Evolutionary conservation across 805 yeast species (phyloP).

Genomic region (Kodamaea kaohsiungensis): DNA sequence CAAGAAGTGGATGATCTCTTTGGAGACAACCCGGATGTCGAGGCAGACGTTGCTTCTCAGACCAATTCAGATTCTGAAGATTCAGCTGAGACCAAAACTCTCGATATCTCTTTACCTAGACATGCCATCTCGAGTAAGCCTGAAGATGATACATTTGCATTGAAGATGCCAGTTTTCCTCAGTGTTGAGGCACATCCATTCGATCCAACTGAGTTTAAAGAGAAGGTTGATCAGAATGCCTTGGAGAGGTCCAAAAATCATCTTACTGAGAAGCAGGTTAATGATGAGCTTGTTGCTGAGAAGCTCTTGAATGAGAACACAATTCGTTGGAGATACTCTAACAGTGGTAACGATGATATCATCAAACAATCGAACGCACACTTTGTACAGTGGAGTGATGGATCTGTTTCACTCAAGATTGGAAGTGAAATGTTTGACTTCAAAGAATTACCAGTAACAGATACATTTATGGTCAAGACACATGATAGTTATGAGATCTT

Average conservation of each 20-base stretch:
- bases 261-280: constrained; percentile 45
- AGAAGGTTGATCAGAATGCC: constrained; percentile 42
- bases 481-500: constrained; percentile 72
- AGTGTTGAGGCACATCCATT: constrained; percentile 85
- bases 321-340: constrained; percentile 90
- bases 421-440: constrained; percentile 89
- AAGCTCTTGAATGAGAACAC: constrained; percentile 78
- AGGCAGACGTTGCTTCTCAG: constrained; percentile 20
- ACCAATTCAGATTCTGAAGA: constrained; percentile 35
- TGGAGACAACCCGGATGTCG: constrained; percentile 27
- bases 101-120: constrained; percentile 45
- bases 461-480: constrained; percentile 69
- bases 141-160: constrained; percentile 42
- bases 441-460: constrained; percentile 60
- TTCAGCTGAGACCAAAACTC: constrained; percentile 35
- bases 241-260: constrained; percentile 26
- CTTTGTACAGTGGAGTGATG: constrained; percentile 93
- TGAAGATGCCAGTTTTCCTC: constrained; percentile 81
- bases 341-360: constrained; percentile 68
- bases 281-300: constrained; percentile 53
- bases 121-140: constrained; percentile 44
- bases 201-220: constrained; percentile 68
- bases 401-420: constrained; percentile 77
- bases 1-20: constrained; percentile 39
- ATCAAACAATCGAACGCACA: constrained; percentile 87